phyloP scores from a whole-genome alignment of 352 stramenopile species.

The Thraustotheca clavata region DNA sequence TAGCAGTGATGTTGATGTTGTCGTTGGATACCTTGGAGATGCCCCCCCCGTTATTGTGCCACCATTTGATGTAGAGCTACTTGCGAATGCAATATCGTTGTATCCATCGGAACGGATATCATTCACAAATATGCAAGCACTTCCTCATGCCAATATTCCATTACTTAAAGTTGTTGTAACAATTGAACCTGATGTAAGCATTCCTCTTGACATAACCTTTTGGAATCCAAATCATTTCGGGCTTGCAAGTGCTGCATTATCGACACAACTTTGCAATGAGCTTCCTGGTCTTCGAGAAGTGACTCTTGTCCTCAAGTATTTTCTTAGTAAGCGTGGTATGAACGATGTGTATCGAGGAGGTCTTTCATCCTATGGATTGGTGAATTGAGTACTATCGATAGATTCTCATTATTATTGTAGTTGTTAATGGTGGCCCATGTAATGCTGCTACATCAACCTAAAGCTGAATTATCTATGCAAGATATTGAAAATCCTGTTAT shows the following conservation, averaged over 20 bases:
- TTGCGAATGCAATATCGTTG: conserved; percentile 36
- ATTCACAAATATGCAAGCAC: conserved; percentile 55
- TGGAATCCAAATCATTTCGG: conserved; percentile 59
- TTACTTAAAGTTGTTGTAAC: conserved; percentile 64
- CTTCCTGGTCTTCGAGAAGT: conserved; percentile 79
- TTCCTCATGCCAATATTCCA: conserved; percentile 63
- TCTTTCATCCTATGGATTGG: conserved; percentile 81
- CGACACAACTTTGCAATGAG: conserved; percentile 45
- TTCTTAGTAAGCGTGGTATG: conserved; percentile 72
- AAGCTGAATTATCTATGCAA: conserved; percentile 39
- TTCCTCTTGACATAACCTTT: conserved; percentile 82
- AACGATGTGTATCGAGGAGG: conserved; percentile 89
- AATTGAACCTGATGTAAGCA: conserved; percentile 26
- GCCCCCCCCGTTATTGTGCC: conserved; percentile 42
- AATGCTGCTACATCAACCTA: conserved; percentile 32
- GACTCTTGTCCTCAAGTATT: conserved; percentile 85
- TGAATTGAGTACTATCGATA: neutral
- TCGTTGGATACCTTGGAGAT: conserved; percentile 31
- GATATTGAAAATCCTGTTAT: conserved; percentile 19
- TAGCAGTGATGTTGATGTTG: conserved; percentile 68
- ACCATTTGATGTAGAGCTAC: conserved; percentile 64
- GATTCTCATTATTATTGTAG: neutral
- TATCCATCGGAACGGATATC: neutral
- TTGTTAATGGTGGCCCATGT: conserved; percentile 71
- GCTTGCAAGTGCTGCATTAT: conserved; percentile 60